A percentile compares a stretch with the other conserved stretches of the same genome.
Conservation (phyloP, 169 alveolate genomes). For the Eimeria sp. region DNA sequence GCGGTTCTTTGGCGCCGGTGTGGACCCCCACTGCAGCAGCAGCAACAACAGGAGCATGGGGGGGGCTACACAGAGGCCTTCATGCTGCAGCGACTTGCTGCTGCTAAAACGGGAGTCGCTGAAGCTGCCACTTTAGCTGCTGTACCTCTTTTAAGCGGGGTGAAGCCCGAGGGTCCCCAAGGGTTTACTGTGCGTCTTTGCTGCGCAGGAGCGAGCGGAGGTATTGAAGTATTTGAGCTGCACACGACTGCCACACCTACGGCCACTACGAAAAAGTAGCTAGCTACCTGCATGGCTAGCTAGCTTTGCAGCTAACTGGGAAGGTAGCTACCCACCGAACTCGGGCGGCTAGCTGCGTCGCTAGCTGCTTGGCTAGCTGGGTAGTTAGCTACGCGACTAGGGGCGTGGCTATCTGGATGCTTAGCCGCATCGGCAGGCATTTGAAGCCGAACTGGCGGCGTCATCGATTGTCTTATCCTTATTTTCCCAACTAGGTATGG, state of each 20-base stretch:
- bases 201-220: constrained; percentile 50
- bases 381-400: not conserved
- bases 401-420: not conserved
- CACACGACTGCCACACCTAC: not conserved
- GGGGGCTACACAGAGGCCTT: not conserved
- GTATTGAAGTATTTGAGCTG: constrained; percentile 23
- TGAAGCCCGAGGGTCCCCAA: not conserved
- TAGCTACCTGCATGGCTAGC: too few species aligned
- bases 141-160: not conserved
- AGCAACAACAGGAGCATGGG: not conserved
- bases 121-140: constrained; percentile 28
- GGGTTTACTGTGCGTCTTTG: not conserved
- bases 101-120: constrained; percentile 31
- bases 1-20: constrained; percentile 4
- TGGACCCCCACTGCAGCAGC: constrained; percentile 9
- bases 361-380: not conserved
- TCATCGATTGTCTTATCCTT: too few species aligned
- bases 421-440: not conserved
- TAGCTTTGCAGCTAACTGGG: not conserved
- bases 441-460: too few species aligned
- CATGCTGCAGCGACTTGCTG: constrained; percentile 25
- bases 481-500: too few species aligned
- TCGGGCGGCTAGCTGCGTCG: not conserved
- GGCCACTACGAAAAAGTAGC: not conserved
- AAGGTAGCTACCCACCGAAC: not conserved